phyloP scores from a whole-genome alignment of 306 rosid species.

The Casuarina glauca region DNA sequence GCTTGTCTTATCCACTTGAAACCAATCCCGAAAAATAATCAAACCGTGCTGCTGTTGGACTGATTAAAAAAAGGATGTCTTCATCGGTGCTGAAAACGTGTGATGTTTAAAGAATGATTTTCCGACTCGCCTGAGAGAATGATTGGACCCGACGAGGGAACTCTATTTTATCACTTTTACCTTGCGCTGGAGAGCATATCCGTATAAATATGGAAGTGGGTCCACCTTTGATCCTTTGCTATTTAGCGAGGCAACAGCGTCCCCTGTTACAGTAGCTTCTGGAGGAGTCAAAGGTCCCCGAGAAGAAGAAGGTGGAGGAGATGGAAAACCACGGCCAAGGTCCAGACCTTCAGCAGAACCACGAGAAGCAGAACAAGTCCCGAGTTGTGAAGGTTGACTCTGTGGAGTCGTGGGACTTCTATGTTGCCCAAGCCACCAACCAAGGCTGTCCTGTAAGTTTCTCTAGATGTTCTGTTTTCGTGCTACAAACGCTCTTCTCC shows the following conservation, averaged over 20 bases:
- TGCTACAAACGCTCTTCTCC: neutral
- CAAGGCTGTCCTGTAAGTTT: conserved; percentile 61
- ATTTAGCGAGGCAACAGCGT: neutral
- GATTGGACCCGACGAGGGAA: too few species aligned
- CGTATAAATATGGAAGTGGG: conserved; percentile 11
- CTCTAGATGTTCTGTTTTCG: neutral
- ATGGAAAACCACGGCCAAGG: conserved; percentile 38
- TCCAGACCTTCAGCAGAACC: neutral
- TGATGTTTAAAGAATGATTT: too few species aligned
- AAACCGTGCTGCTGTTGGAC: neutral
- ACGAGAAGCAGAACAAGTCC: conserved; percentile 31
- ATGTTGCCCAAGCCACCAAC: conserved; percentile 49
- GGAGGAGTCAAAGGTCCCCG: conserved; percentile 3
- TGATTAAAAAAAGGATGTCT: neutral
- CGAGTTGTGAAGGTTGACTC: conserved; percentile 66
- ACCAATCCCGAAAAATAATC: neutral
- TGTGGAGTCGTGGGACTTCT: conserved; percentile 66
- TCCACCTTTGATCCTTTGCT: neutral
- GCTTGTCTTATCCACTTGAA: neutral
- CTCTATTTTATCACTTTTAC: neutral
- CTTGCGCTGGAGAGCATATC: neutral
- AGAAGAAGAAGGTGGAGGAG: conserved; percentile 15
- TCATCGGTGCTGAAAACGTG: too few species aligned
- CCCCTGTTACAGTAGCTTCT: neutral
- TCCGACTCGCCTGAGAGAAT: too few species aligned